Base-by-base conservation (phyloP, 306 rosid genomes). In the Vigna mungo region DNA sequence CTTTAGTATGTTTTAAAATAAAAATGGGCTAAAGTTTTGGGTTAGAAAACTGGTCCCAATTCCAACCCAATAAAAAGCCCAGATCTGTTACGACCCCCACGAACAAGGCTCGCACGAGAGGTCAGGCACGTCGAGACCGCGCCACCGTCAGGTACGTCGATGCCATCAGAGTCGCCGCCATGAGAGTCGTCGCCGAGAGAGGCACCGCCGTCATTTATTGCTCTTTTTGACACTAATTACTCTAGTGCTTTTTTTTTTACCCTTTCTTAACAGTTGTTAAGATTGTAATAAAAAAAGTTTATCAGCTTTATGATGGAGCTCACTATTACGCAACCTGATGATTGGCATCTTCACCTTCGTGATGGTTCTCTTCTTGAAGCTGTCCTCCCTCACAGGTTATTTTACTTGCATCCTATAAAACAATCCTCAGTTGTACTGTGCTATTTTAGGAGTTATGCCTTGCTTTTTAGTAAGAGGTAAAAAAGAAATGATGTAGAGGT, bases 261-360 rank as follows among this genome's bases (percentile, higher is more conserved):
- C 37, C 36, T 68, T 67, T 16, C 63, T 7, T 72, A 53, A 15
- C 71, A 82, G 93, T 78, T 71, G 2, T 75, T 83, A 7, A 76
- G 70, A 54, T 78, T 82, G 43, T 71, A 80, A 2, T 61, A 49
- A 17, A 41, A 55, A 59, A 89, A 67, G 60, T 78, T 80, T 79
- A 81, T 66, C 72, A 67, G 52, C 75, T 60, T 54, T 80, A 88
- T 68, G 84, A 93, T 93, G 97, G 90, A 93, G 88, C 90, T 93
- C 65, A 89, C 87, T 44, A 78, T 93, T 43, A 85, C 96, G 18
- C 89, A 88, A 66, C 97, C 97, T 62, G 97, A 93, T 85, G 96
- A 93, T 79, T 93, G 97, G 96, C 97, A 93, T 81, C 94, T 90
- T 74, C 97, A 93, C 79, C 97, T 93, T 80, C 96, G 94, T 55